phyloP scores from a whole-genome alignment of 1,139 yeast species.

The Candida pseudoviswanathii region DNA sequence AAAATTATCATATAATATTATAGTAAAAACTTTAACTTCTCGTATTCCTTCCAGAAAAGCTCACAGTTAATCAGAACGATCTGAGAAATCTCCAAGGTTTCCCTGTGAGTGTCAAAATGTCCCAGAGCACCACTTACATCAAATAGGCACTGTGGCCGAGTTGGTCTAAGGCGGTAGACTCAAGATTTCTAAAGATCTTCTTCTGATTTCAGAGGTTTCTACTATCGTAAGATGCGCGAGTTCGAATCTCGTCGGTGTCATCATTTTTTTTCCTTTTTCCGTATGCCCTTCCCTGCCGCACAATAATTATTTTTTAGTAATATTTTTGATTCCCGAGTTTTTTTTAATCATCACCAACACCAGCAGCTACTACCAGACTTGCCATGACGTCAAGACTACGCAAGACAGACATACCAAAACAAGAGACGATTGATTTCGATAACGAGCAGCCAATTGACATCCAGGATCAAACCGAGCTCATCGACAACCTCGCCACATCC shows the following conservation, averaged over 20 bases:
- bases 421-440: not conserved
- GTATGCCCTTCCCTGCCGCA: too few species aligned
- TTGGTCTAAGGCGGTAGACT: slow-evolving; percentile 7
- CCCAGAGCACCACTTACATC: not conserved
- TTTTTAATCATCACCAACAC: too few species aligned
- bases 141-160: slow-evolving; percentile 5
- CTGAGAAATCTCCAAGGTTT: too few species aligned
- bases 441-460: not conserved
- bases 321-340: too few species aligned
- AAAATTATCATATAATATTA: too few species aligned
- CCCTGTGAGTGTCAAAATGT: not conserved
- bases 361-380: not conserved
- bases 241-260: slow-evolving; percentile 7
- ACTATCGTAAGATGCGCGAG: slow-evolving; percentile 6
- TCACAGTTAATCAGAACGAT: too few species aligned
- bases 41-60: too few species aligned
- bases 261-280: not conserved
- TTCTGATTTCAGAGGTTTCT: slow-evolving; percentile 4
- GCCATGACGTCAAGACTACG: slow-evolving; percentile 3
- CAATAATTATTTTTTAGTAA: too few species aligned
- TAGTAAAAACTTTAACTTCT: too few species aligned
- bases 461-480: slow-evolving; percentile 1
- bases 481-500: not conserved
- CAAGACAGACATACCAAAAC: not conserved
- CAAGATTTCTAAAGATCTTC: not conserved